Evolutionary conservation across 1,284 basidiomycete genomes (phyloP).

Genomic region (Meira nashicola): DNA sequence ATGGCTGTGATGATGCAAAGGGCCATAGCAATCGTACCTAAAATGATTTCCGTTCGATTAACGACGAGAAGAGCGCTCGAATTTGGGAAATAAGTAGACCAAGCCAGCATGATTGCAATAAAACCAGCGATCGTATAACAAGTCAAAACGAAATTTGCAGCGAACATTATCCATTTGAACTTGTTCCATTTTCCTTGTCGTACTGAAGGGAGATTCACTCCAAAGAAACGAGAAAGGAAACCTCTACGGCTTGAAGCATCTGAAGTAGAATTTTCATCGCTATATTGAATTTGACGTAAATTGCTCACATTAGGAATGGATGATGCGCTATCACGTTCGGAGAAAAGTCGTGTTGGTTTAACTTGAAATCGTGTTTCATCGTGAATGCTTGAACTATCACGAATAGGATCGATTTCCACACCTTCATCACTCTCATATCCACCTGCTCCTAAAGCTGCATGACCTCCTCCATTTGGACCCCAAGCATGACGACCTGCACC

Average conservation of each 20-base stretch:
- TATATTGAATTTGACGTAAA: too few relatives aligned
- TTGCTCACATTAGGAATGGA: too few relatives aligned
- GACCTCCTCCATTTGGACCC: constrained; percentile 17
- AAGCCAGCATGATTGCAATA: not conserved
- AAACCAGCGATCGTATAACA: not conserved
- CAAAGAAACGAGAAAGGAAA: too few relatives aligned
- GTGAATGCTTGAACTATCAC: not conserved
- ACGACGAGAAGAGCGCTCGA: not conserved
- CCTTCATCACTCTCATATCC: constrained; percentile 22
- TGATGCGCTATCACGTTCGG: too few relatives aligned
- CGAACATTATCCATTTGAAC: constrained; percentile 17
- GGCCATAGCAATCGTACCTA: constrained; percentile 63
- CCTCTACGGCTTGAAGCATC: too few relatives aligned
- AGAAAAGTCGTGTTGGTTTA: too few relatives aligned
- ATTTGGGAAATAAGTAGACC: not conserved
- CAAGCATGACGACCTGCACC: constrained; percentile 20
- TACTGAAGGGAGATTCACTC: not conserved
- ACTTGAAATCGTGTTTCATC: not conserved
- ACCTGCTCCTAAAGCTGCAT: constrained; percentile 18
- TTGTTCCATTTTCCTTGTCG: constrained; percentile 11
- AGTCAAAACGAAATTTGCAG: not conserved
- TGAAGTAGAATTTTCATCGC: too few relatives aligned
- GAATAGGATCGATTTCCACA: constrained; percentile 10
- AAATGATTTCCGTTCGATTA: constrained; percentile 6
- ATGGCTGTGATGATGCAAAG: constrained; percentile 64